These are phyloP conservation scores for Coemansia sp. DNA, from an alignment of 192 early-diverging fungal genomes.

Conservation along the genomic window DNA sequence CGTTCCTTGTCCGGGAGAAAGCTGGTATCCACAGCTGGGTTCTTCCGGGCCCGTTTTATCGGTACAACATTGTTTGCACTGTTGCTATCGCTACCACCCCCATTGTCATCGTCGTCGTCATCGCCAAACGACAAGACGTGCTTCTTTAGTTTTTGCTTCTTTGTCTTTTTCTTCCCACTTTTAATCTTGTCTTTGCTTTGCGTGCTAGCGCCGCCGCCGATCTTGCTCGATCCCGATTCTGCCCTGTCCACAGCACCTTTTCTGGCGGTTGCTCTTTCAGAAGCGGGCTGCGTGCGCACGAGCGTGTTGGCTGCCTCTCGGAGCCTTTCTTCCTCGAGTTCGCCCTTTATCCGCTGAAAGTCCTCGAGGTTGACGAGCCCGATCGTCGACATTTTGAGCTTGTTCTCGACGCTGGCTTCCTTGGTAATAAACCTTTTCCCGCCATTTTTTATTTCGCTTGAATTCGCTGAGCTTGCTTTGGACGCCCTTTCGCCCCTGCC, in stretches of 20 bases:
- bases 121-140: slow-evolving; percentile 80
- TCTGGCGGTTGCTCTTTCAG: neutral
- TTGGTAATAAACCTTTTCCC: slow-evolving; percentile 67
- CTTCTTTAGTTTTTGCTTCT: too few relatives aligned
- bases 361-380: slow-evolving; percentile 88
- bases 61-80: too few relatives aligned
- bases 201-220: neutral
- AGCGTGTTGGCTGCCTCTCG: slow-evolving; percentile 68
- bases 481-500: too few relatives aligned
- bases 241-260: neutral
- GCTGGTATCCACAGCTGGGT: slow-evolving; percentile 88
- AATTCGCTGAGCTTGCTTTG: neutral
- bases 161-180: slow-evolving; percentile 60
- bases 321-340: slow-evolving; percentile 79
- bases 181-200: slow-evolving; percentile 58
- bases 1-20: slow-evolving; percentile 90
- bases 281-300: neutral
- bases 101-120: slow-evolving; percentile 61
- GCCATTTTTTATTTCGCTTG: neutral
- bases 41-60: slow-evolving; percentile 64
- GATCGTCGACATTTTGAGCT: slow-evolving; percentile 84
- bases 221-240: neutral
- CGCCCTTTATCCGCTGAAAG: slow-evolving; percentile 81
- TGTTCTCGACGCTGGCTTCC: slow-evolving; percentile 73
- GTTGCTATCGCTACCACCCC: slow-evolving; percentile 21